These are phyloP conservation scores for Alternaria atra DNA, from an alignment of 2,329 filamentous ascomycete species.

Conservation along the genomic window DNA sequence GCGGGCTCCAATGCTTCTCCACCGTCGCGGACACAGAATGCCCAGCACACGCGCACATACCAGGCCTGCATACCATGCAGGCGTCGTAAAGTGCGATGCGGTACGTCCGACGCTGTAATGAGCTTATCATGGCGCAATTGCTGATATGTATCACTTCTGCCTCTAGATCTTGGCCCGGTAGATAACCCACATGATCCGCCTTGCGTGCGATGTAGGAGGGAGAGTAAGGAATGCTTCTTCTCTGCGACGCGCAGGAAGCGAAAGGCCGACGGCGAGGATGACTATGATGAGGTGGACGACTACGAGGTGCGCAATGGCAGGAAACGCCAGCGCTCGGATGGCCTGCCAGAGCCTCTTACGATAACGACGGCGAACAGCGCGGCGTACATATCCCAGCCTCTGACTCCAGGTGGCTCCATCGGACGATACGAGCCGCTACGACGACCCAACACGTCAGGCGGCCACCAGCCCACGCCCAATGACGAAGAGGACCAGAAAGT, in stretches of 20 bases:
- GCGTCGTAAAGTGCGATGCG: constrained; percentile 66
- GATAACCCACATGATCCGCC: constrained; percentile 95
- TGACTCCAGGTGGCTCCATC: constrained; percentile 72
- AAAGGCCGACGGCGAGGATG: constrained; percentile 67
- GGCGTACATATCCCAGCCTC: constrained; percentile 58
- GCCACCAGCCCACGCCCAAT: constrained; percentile 31
- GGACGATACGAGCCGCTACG: constrained; percentile 72
- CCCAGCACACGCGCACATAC: constrained; percentile 50
- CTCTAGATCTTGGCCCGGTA: constrained; percentile 61
- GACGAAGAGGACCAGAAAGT: constrained; percentile 66
- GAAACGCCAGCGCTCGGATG: constrained; percentile 67
- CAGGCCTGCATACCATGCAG: constrained; percentile 64
- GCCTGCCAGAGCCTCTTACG: constrained; percentile 48
- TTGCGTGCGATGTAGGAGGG: constrained; percentile 90
- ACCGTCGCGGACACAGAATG: constrained; percentile 22
- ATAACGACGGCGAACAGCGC: constrained; percentile 28
- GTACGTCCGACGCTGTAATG: constrained; percentile 40
- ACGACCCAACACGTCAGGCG: constrained; percentile 60
- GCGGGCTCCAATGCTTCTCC: constrained; percentile 37
- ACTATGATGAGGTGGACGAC: constrained; percentile 60
- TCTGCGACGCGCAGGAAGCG: constrained; percentile 93
- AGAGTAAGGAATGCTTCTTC: constrained; percentile 97
- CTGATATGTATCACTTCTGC: constrained; percentile 43
- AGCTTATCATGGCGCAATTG: background rate
- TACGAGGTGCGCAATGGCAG: constrained; percentile 78